Evolutionary conservation across 495 filamentous ascomycete genomes (phyloP), one percentile per base, ranked within the genome.

Genomic region (Hypoxylon rickii): DNA sequence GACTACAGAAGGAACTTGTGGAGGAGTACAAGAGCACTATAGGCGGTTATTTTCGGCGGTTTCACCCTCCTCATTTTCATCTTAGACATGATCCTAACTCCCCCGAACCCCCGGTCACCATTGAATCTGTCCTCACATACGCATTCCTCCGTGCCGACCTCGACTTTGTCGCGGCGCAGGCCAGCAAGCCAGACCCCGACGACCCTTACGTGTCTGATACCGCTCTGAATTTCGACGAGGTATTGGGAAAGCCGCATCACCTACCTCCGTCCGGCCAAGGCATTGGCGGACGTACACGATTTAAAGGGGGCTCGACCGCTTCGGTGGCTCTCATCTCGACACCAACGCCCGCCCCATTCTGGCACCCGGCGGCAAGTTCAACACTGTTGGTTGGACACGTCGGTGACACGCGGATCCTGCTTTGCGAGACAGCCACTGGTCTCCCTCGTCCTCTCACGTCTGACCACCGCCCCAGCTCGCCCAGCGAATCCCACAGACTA

Each of bases 31-130:
- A 83, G 64, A 81, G 82, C 40, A 85, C 89, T 1, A 88, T 97
- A 10, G 94, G 95, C 21, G 94, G 94, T 22, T 98, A 98, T 70
- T 98, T 96, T 68, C 84, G 85, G 33, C 81, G 94, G 36, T 97
- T 97, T 74, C 83, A 83, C 55, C 92, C 94, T 8, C 80, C 83
- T 45, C 88, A 81, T 73, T 71, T 80, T 53, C 70, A 58, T 50
- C 38, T 78, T 45, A 64, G 70, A 26, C 44, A 53, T 32, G 22
- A 68, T 55, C 24, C 59, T 13, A 45, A 61, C 2, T 17, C 51
- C n/a, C 24, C 17, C 3, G 69, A 70, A 19, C 64, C 43, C 11
- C 70, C 69, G 0, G 63, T 73, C 2, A 75, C 73, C 21, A 77
- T 88, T 56, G 81, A 88, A 62, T 77, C 85, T 2, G 80, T 90